Evolutionary conservation across 805 yeast genomes (phyloP).

Genomic region (Ogataea polymorpha): DNA sequence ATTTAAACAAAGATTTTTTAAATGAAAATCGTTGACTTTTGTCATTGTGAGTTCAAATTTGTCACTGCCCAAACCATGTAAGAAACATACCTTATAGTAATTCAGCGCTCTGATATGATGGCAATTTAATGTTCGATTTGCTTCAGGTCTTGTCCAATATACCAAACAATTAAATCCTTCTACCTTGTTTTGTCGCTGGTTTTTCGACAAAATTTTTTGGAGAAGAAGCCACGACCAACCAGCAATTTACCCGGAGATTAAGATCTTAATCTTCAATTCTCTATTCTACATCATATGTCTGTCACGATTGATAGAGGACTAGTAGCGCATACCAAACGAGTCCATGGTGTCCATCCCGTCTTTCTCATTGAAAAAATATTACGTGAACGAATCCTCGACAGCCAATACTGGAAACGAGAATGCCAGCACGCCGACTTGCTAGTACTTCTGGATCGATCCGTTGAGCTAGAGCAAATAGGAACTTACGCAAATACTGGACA

Average conservation of each 20-base stretch:
- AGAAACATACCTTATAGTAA: constrained; percentile 5
- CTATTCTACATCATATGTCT: constrained; percentile 4
- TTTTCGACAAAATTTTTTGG: constrained; percentile 16
- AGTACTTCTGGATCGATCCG: constrained; percentile 45
- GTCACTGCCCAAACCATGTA: no score
- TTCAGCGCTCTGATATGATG: constrained; percentile 7
- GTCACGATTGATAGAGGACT: constrained; percentile 37
- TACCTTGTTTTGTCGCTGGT: constrained; percentile 12
- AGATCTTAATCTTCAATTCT: background rate
- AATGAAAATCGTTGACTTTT: no score
- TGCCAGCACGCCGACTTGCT: constrained; percentile 46
- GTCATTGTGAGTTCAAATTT: no score
- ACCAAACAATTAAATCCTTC: constrained; percentile 6
- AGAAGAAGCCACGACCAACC: constrained; percentile 1
- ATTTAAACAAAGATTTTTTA: no score
- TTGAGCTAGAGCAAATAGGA: constrained; percentile 47
- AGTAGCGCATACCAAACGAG: constrained; percentile 22
- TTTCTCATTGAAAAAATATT: constrained; percentile 56
- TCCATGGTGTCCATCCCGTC: constrained; percentile 47
- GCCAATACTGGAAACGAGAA: constrained; percentile 54
- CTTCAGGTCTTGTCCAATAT: background rate
- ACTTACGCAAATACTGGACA: constrained; percentile 34
- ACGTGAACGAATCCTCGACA: constrained; percentile 53
- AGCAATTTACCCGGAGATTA: constrained; percentile 11
- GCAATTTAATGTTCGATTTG: constrained; percentile 1